Evolutionary conservation across 2,329 filamentous ascomycete genomes (phyloP), one percentile per base, ranked within the genome.

Genomic region (Ophiosphaerella herpotricha): DNA sequence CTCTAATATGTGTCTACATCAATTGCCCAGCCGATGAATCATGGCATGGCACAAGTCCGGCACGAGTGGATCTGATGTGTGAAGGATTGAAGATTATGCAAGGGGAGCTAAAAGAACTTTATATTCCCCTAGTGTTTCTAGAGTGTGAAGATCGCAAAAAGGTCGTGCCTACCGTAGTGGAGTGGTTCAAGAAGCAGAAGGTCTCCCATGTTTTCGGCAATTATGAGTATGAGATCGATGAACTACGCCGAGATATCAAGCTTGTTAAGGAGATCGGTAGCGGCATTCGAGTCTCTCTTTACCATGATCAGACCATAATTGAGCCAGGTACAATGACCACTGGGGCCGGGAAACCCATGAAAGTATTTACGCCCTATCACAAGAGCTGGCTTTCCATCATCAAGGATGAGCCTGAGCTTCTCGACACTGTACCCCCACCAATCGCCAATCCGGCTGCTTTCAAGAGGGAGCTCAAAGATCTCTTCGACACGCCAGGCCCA

Each of bases 341-440:
- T 1, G 71, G 74, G 1, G 63, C 41, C 9, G 78, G 77, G 4
- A 77, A 72, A 29, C 78, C 79, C 0, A 77, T 77, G 69, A 80
- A 81, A 48, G 77, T 81, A 9, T 82, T 81, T 64, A 79, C 77
- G 0, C 79, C 78, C 0, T 82, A 80, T 50, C 77, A 80, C 53
- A 74, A 72, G 44, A 64, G 67, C 0, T 82, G 79, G 79, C 68
- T 81, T 1, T 64, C 60, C 5, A 68, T 75, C 18, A 65, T 79
- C 26, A 77, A 76, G 46, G 54, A 67, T 1, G 64, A 78, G 31
- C 75, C 77, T 0, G 63, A 67, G 29, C 67, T 80, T 2, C 66
- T 80, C 11, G 75, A 80, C 43, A 72, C 72, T 4, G 66, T 73
- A 2, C 72, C 74, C 1, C 52, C 70, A 24, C 77, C 78, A 2